Conservation (phyloP, 2,329 filamentous ascomycete genomes). For the Colletotrichum sidae region DNA sequence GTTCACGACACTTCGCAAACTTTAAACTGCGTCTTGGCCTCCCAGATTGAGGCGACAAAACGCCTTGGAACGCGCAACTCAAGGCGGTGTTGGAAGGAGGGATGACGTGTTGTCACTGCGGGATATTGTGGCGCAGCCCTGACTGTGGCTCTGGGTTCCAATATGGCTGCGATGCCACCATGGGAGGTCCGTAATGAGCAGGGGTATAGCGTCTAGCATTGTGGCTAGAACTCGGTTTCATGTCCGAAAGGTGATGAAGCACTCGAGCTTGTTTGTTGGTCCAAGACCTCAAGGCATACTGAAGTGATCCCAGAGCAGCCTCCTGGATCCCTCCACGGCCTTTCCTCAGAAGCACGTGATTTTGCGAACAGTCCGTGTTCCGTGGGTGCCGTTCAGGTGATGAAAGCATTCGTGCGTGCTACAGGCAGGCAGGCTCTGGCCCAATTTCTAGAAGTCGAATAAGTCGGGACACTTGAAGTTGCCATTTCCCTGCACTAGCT, state of each 20-base stretch:
- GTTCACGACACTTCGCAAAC: slow-evolving; percentile 15
- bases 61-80: slow-evolving; percentile 29
- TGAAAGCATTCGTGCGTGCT: no score
- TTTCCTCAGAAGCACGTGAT: slow-evolving; percentile 11
- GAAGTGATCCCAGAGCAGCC: slow-evolving; percentile 17
- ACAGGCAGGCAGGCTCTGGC: no score
- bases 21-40: slow-evolving; percentile 28
- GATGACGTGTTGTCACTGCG: slow-evolving; percentile 31
- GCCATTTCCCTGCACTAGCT: no score
- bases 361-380: no score
- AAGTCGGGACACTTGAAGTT: no score
- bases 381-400: no score
- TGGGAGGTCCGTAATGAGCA: slow-evolving; percentile 12
- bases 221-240: slow-evolving; percentile 34
- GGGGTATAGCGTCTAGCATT: slow-evolving; percentile 1
- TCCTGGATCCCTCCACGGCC: slow-evolving; percentile 11
- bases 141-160: slow-evolving; percentile 24
- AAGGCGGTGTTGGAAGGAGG: slow-evolving; percentile 15
- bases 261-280: slow-evolving; percentile 16
- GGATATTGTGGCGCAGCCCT: slow-evolving; percentile 27
- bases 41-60: slow-evolving; percentile 14
- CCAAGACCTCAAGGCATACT: slow-evolving; percentile 5
- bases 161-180: slow-evolving; percentile 5
- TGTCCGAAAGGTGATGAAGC: slow-evolving; percentile 21
- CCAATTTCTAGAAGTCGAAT: no score